Base-by-base conservation (phyloP, 2,329 filamentous ascomycete species). In the Colletotrichum gloeosporioides region DNA sequence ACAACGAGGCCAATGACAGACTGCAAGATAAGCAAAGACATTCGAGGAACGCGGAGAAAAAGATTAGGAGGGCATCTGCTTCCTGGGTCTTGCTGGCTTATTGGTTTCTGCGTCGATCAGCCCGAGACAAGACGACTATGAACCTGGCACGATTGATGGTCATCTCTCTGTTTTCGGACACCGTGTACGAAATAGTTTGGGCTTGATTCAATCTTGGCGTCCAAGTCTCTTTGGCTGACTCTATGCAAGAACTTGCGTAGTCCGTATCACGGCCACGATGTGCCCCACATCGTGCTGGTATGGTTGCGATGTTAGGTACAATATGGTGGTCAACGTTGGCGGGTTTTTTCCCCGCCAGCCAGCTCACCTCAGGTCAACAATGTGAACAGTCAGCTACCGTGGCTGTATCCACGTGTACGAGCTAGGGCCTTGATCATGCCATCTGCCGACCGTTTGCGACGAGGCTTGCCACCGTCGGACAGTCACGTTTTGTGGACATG, bases 391-490 rank as follows among this genome's bases (percentile, higher is more conserved):
- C 36, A 31, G 31, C 16, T 4, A 39, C 18, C 22, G 65, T 68
- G 49, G 65, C 65, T 68, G 63, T 16, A 18, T 10, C 25, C 64
- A 66, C 64, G 64, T 66, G 36, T 18, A 27, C 36, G 16, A 66
- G 25, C n/a, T 32, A 10, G 64, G 36, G 64, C 53, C 39, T 29
- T 31, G 16, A 69, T 39, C 31, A 15, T 62, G 49, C 18, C 61
- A 31, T 55, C 53, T 62, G 29, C 36, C 53, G 29, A 75, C 68
- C 53, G 73, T 75, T 75, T 75, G 73, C 73, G 29, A 72, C 62
- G 29, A 75, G 69, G 68, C 73, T 66, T 72, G 63, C 70, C 63
- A 59, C 63, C 63, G 49, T 68, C 55, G 31, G 62, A 53, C 53
- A 39, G 55, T 67, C 62, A 66, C 73, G 68, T 29, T 66, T 70